phyloP scores from a whole-genome alignment of 805 yeast genomes.

The Lipomyces chichibuensis region DNA sequence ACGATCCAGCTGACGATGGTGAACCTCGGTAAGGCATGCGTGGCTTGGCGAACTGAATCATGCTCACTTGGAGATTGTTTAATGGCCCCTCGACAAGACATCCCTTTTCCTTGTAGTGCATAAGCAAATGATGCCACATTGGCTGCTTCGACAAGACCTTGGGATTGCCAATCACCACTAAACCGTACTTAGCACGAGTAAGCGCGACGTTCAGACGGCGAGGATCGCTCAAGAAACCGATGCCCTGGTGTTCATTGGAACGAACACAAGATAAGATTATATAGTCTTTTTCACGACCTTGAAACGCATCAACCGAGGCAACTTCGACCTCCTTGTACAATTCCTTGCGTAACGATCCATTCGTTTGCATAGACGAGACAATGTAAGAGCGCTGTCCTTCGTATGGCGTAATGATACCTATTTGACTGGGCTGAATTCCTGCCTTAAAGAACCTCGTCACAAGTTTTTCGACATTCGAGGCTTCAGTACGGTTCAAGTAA shows the following conservation, averaged over 20 bases:
- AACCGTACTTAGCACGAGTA: constrained; percentile 83
- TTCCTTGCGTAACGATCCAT: constrained; percentile 67
- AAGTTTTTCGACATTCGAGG: constrained; percentile 81
- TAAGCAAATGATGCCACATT: constrained; percentile 76
- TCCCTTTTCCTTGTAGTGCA: constrained; percentile 80
- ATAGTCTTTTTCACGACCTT: constrained; percentile 85
- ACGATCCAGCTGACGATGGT: neutral
- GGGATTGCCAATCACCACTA: constrained; percentile 83
- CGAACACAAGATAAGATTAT: constrained; percentile 80
- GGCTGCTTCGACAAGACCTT: constrained; percentile 67
- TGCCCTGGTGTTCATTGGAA: constrained; percentile 70
- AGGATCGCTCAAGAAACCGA: constrained; percentile 84
- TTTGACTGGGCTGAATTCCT: constrained; percentile 77
- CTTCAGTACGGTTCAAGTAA: constrained; percentile 82
- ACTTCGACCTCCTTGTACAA: constrained; percentile 76
- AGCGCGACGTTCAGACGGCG: constrained; percentile 87
- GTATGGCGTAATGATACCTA: constrained; percentile 92
- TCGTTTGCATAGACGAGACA: constrained; percentile 73
- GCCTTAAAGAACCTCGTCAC: constrained; percentile 72
- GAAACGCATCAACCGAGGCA: constrained; percentile 94
- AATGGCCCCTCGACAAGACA: constrained; percentile 89
- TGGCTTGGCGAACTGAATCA: constrained; percentile 51
- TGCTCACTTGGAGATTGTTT: constrained; percentile 73
- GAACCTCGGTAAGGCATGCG: constrained; percentile 35
- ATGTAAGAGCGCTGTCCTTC: constrained; percentile 90